Conservation (phyloP, 306 rosid species). For the Sesbania bispinosa region DNA sequence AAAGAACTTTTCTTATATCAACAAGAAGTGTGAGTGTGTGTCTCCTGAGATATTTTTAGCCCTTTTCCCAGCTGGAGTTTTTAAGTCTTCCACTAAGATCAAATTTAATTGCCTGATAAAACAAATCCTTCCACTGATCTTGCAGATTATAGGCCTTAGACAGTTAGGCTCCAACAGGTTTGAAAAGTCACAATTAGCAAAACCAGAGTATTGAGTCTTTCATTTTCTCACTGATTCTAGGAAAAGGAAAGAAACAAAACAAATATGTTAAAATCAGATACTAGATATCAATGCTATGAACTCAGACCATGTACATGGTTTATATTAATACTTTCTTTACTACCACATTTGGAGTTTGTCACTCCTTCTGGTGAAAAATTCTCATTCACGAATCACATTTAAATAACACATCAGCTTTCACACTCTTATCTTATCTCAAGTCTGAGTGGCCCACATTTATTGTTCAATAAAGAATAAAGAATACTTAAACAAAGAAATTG, state of each 20-base stretch:
- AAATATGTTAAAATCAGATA: background rate
- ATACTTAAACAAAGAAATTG: constrained; percentile 2
- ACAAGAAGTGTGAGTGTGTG: too few relatives aligned
- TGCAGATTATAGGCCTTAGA: background rate
- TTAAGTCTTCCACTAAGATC: background rate
- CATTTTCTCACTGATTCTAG: background rate
- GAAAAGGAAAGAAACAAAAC: background rate
- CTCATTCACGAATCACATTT: constrained; percentile 15
- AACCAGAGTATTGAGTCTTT: background rate
- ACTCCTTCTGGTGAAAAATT: background rate
- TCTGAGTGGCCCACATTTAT: background rate
- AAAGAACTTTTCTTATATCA: too few relatives aligned
- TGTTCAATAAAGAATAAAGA: background rate
- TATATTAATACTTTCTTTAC: constrained; percentile 10
- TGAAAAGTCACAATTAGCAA: background rate
- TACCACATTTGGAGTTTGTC: constrained; percentile 11
- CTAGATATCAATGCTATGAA: background rate
- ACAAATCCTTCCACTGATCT: background rate
- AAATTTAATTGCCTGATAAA: background rate
- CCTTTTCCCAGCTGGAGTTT: too few relatives aligned
- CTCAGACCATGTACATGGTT: background rate
- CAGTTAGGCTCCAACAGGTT: background rate
- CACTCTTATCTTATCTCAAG: constrained; percentile 6
- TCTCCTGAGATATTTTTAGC: too few relatives aligned
- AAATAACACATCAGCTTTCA: constrained; percentile 6